phyloP scores from a whole-genome alignment of 768 basidiomycete genomes.

The Galerina sulciceps region DNA sequence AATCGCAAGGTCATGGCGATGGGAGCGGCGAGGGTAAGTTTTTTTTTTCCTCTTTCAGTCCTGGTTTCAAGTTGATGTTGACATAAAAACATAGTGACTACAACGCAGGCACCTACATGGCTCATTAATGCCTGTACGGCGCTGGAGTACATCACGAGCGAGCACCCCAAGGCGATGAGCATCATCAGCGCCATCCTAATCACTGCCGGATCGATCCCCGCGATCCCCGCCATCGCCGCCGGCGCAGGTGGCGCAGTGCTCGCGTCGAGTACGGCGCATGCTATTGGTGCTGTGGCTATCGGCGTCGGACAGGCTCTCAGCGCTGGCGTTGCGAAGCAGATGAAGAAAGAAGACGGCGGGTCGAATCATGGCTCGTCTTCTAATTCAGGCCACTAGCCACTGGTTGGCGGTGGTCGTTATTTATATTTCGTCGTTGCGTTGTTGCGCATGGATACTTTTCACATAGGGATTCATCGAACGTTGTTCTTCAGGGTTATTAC shows the following conservation, averaged over 20 bases:
- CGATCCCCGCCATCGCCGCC: slow-evolving; percentile 69
- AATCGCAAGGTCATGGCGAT: slow-evolving; percentile 16
- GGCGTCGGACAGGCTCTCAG: slow-evolving; percentile 63
- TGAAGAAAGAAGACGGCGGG: slow-evolving; percentile 25
- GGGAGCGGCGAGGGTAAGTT: slow-evolving; percentile 32
- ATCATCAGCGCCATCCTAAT: slow-evolving; percentile 79
- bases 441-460: no score
- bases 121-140: slow-evolving; percentile 78
- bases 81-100: slow-evolving; percentile 33
- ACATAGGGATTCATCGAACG: no score
- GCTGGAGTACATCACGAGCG: slow-evolving; percentile 72
- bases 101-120: slow-evolving; percentile 73
- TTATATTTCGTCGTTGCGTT: no score
- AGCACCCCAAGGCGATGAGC: slow-evolving; percentile 77
- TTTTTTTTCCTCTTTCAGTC: background rate
- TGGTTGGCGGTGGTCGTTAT: no score
- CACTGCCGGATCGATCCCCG: slow-evolving; percentile 75
- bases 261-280: slow-evolving; percentile 75
- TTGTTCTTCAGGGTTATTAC: no score
- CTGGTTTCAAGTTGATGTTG: background rate
- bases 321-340: slow-evolving; percentile 35
- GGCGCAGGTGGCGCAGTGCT: slow-evolving; percentile 76
- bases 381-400: background rate
- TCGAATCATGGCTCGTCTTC: no score
- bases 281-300: slow-evolving; percentile 78